Evolutionary conservation across 768 basidiomycete species (phyloP).

Genomic region (Phylloporus scabripes): DNA sequence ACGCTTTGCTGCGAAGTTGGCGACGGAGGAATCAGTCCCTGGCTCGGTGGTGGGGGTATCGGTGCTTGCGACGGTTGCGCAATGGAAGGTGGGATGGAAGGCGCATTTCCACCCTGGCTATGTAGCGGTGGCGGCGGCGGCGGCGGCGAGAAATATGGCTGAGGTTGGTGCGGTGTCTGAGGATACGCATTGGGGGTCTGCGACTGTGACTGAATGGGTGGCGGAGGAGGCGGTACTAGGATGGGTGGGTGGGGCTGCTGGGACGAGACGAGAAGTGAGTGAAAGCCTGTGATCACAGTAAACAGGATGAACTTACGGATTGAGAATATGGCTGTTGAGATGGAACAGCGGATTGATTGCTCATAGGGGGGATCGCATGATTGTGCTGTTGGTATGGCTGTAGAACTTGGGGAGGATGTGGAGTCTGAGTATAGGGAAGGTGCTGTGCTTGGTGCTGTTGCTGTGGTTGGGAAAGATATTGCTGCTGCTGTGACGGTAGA

Average conservation of each 20-base stretch:
- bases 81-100: neutral
- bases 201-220: neutral
- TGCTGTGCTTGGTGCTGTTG: constrained; percentile 13
- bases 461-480: constrained; percentile 5
- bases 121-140: constrained; percentile 13
- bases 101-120: constrained; percentile 1
- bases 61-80: constrained; percentile 9
- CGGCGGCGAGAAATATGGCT: constrained; percentile 19
- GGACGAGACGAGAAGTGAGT: neutral
- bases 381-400: constrained; percentile 17
- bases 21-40: constrained; percentile 7
- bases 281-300: neutral
- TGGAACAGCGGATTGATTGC: neutral
- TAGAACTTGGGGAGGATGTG: constrained; percentile 7
- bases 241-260: constrained; percentile 12
- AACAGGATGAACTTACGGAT: constrained; percentile 6
- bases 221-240: constrained; percentile 18
- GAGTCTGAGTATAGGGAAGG: constrained; percentile 12
- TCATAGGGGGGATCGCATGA: constrained; percentile 8
- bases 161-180: constrained; percentile 19
- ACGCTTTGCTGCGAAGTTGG: constrained; percentile 1
- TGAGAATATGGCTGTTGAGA: constrained; percentile 6
- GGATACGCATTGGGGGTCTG: constrained; percentile 11
- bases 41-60: neutral
- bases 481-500: constrained; percentile 1